A percentile compares a stretch with the other conserved stretches of the same genome.
Evolutionary conservation across 331 rosid genomes (phyloP).

Genomic region (Malus hybrid): DNA sequence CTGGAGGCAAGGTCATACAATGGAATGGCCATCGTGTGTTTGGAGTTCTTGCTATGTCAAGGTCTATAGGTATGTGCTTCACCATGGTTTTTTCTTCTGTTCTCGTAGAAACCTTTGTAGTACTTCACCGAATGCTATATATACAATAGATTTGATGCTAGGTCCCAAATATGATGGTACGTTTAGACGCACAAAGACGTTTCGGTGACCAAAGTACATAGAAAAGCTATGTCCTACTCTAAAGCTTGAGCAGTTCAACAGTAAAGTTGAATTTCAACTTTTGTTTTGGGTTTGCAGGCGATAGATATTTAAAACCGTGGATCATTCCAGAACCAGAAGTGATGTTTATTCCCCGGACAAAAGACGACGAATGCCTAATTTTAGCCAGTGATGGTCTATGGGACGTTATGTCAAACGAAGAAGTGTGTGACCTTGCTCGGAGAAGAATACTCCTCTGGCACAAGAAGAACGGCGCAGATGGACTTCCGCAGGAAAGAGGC

Average conservation of each 20-base stretch:
- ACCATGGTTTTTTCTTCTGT: background rate
- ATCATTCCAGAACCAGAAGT: conserved; percentile 94
- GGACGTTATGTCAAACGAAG: conserved; percentile 87
- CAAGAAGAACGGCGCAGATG: conserved; percentile 52
- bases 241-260: background rate
- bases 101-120: background rate
- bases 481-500: conserved; percentile 54
- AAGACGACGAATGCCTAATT: conserved; percentile 73
- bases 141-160: background rate
- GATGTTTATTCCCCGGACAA: conserved; percentile 57
- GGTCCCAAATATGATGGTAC: background rate
- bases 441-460: conserved; percentile 72
- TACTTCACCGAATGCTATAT: background rate
- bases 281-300: conserved; percentile 48
- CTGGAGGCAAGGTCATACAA: conserved; percentile 91
- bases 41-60: conserved; percentile 91
- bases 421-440: conserved; percentile 72
- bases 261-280: background rate
- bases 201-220: background rate
- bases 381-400: conserved; percentile 20
- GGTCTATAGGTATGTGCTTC: conserved; percentile 69
- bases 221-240: background rate
- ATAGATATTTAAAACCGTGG: conserved; percentile 88
- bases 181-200: background rate
- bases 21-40: conserved; percentile 92